Evolutionary conservation across 73 alveolate species (phyloP).

Genomic region (Paramecium bursaria): DNA sequence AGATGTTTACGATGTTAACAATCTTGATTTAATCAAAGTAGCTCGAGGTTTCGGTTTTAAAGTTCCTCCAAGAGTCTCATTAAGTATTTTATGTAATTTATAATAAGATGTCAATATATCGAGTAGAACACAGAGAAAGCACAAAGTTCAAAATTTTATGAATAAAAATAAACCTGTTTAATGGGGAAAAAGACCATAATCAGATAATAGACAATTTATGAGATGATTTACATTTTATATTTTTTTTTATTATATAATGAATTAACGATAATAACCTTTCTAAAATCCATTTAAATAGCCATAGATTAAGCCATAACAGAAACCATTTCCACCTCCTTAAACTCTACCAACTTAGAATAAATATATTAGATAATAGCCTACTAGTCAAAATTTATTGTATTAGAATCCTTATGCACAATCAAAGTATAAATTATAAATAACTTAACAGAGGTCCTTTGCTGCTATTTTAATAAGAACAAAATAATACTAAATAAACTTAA

Average conservation of each 20-base stretch:
- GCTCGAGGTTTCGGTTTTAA: constrained; percentile 94
- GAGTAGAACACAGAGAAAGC: constrained; percentile 63
- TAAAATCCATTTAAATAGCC: no score
- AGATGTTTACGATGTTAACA: constrained; percentile 95
- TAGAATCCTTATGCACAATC: no score
- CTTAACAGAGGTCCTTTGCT: no score
- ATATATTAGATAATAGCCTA: no score
- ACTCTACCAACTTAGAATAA: no score
- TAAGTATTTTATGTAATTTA: constrained; percentile 14
- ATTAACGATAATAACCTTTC: no score
- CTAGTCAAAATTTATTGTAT: no score
- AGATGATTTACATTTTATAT: constrained; percentile 17
- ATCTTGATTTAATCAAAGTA: constrained; percentile 93
- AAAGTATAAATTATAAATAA: no score
- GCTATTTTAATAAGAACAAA: no score
- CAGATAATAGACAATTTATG: constrained; percentile 49
- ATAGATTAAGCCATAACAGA: no score
- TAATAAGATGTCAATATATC: constrained; percentile 52
- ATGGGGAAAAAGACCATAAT: not conserved
- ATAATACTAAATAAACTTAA: no score
- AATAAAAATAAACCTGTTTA: constrained; percentile 13
- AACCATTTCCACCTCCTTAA: no score
- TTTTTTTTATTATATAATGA: not conserved
- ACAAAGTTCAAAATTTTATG: constrained; percentile 54
- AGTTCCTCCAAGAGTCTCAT: constrained; percentile 91